Conservation (phyloP, 805 yeast genomes). For the Wickerhamiella alocasiicola region DNA sequence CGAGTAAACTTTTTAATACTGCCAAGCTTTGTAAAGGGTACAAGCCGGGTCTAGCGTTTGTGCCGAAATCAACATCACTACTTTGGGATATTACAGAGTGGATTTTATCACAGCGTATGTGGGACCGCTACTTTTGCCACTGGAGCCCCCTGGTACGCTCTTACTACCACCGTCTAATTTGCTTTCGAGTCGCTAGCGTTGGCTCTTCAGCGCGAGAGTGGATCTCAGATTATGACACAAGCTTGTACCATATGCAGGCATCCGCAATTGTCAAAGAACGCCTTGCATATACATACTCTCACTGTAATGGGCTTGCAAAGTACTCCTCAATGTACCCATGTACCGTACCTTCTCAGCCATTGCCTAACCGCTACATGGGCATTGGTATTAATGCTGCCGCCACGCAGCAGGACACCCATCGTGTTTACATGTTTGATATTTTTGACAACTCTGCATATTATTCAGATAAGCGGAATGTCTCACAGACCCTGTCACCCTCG, state of each 20-base stretch:
- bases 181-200: conserved; percentile 45
- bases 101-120: conserved; percentile 38
- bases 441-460: conserved; percentile 29
- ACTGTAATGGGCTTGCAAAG: conserved; percentile 14
- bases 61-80: conserved; percentile 27
- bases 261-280: conserved; percentile 19
- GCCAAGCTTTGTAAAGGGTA: background rate
- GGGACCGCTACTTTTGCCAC: conserved; percentile 54
- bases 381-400: conserved; percentile 21
- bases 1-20: background rate
- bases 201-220: conserved; percentile 20
- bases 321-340: conserved; percentile 14
- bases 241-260: conserved; percentile 23
- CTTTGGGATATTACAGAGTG: conserved; percentile 41
- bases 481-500: background rate
- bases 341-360: conserved; percentile 23
- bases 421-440: conserved; percentile 28
- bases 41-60: conserved; percentile 5
- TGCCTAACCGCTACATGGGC: conserved; percentile 22
- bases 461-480: conserved; percentile 4
- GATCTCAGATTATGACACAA: conserved; percentile 19
- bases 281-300: conserved; percentile 16
- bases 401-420: conserved; percentile 14
- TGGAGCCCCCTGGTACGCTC: conserved; percentile 71
- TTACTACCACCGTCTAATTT: conserved; percentile 50